phyloP scores from a whole-genome alignment of 179 eudicot genomes.

The Sideroxylon spinosum region DNA sequence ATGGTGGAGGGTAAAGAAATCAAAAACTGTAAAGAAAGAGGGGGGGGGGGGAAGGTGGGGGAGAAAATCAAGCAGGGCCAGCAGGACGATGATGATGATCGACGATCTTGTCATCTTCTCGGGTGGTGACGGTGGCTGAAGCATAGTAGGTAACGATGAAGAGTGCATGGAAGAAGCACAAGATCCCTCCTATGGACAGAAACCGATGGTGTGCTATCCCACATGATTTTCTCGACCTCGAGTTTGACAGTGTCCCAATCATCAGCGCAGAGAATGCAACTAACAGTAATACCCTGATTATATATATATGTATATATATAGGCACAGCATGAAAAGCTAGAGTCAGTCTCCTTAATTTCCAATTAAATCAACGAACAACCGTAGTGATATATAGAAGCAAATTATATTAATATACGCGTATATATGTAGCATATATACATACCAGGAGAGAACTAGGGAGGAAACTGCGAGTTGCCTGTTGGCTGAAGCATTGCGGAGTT shows the following conservation, averaged over 20 bases:
- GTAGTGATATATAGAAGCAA: too few relatives aligned
- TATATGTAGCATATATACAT: neutral
- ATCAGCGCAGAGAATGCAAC: conserved; percentile 54
- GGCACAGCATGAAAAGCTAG: neutral
- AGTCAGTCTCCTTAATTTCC: neutral
- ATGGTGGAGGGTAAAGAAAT: too few relatives aligned
- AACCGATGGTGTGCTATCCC: conserved; percentile 45
- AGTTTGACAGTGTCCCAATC: conserved; percentile 48
- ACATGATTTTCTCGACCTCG: conserved; percentile 46
- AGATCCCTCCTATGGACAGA: conserved; percentile 48
- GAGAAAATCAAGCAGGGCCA: conserved; percentile 23
- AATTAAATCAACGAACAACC: too few relatives aligned
- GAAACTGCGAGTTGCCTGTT: conserved; percentile 66
- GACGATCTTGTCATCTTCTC: conserved; percentile 23
- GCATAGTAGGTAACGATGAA: conserved; percentile 43
- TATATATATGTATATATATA: too few relatives aligned
- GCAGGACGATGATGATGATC: conserved; percentile 19
- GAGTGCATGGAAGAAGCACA: conserved; percentile 55
- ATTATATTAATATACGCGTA: too few relatives aligned
- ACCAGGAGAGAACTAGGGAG: conserved; percentile 72
- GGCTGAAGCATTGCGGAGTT: conserved; percentile 49
- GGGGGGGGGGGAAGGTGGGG: neutral
- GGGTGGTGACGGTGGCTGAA: conserved; percentile 35
- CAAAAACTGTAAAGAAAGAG: neutral
- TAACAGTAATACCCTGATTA: conserved; percentile 39